Conservation (phyloP, 116 monocot genomes). For the Dioscorea cayenensis region DNA sequence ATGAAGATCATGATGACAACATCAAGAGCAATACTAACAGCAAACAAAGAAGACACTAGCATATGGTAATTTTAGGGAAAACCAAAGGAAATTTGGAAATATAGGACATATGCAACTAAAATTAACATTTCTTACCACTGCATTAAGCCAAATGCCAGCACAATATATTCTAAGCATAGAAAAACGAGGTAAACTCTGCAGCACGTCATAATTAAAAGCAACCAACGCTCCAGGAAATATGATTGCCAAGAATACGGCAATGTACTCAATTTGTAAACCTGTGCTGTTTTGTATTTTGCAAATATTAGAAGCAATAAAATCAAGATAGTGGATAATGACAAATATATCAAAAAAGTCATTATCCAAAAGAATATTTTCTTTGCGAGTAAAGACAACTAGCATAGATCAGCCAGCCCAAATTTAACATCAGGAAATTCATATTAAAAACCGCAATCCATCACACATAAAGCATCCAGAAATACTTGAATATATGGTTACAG, state of each 20-base stretch:
- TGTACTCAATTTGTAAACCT: conserved; percentile 73
- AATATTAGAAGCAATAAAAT: conserved; percentile 12
- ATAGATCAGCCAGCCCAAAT: not conserved
- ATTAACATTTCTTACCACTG: conserved; percentile 40
- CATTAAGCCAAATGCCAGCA: conserved; percentile 98
- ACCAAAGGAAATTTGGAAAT: not conserved
- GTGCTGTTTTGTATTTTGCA: conserved; percentile 40
- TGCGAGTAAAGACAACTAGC: not conserved
- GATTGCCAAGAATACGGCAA: conserved; percentile 71
- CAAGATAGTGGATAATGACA: not conserved
- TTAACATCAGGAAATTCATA: not conserved
- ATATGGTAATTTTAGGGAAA: not conserved
- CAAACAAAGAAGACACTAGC: not conserved
- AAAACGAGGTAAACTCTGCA: conserved; percentile 46
- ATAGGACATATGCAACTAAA: not conserved
- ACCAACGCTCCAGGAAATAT: conserved; percentile 96
- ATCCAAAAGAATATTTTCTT: not conserved
- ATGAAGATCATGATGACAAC: not conserved
- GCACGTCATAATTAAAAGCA: conserved; percentile 65
- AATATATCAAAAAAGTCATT: not conserved
- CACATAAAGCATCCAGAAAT: not conserved
- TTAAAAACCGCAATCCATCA: not conserved
- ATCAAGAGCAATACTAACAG: not conserved
- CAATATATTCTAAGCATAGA: conserved; percentile 75
- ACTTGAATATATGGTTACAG: not conserved